Evolutionary conservation across 2,329 filamentous ascomycete species (phyloP).

Genomic region (Talaromyces marneffei): DNA sequence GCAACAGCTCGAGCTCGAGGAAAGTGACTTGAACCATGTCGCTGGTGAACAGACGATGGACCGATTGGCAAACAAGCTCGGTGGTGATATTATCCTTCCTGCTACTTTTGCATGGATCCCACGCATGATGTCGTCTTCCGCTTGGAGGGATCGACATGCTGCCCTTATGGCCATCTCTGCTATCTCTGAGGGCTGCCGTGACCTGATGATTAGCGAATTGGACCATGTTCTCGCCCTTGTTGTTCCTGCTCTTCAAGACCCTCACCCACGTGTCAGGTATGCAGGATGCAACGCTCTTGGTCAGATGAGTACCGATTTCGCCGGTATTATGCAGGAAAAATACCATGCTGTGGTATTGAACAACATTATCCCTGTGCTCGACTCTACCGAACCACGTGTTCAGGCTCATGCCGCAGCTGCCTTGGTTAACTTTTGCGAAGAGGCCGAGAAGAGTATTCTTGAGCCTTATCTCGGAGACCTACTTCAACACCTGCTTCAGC

Average conservation of each 20-base stretch:
- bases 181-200: constrained; percentile 93
- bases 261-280: constrained; percentile 91
- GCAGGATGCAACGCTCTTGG: constrained; percentile 97
- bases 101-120: constrained; percentile 97
- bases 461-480: constrained; percentile 91
- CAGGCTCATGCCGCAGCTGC: constrained; percentile 97
- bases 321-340: constrained; percentile 94
- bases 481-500: constrained; percentile 74
- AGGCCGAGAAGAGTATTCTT: constrained; percentile 84
- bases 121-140: constrained; percentile 90
- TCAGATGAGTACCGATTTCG: constrained; percentile 99
- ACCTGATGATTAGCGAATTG: constrained; percentile 90
- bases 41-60: constrained; percentile 99
- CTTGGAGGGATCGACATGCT: constrained; percentile 92
- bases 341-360: constrained; percentile 83
- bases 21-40: constrained; percentile 95
- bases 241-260: constrained; percentile 82
- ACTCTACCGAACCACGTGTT: constrained; percentile 84
- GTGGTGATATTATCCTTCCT: constrained; percentile 83
- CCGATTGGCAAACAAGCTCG: constrained; percentile 90
- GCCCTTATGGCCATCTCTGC: constrained; percentile 98
- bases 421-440: constrained; percentile 97
- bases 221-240: constrained; percentile 92
- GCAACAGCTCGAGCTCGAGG: constrained; percentile 75
- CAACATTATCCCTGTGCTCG: constrained; percentile 85